Conservation (phyloP, 495 filamentous ascomycete species). For the Neurospora sp. region DNA sequence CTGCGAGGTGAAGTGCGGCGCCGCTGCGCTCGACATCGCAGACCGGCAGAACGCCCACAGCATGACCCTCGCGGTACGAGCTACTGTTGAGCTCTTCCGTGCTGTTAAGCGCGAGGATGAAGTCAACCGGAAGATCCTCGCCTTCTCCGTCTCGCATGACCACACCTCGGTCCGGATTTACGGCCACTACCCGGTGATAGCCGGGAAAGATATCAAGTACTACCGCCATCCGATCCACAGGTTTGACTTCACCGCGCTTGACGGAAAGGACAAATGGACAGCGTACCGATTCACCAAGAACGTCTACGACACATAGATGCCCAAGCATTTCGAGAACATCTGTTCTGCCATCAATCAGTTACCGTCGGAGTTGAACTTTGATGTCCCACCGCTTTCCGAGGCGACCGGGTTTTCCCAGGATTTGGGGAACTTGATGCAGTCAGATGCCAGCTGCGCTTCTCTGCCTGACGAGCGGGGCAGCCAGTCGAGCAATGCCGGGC, state of each 20-base stretch:
- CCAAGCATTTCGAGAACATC: conserved; percentile 27
- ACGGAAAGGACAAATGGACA: conserved; percentile 11
- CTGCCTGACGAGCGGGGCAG: no score
- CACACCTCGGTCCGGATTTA: no score
- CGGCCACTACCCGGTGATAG: conserved; percentile 18
- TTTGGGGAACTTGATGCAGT: background rate
- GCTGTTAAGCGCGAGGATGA: conserved; percentile 1
- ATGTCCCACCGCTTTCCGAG: background rate
- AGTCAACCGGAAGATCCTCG: no score
- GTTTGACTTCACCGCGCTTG: background rate
- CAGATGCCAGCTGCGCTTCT: no score
- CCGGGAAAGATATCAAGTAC: conserved; percentile 1
- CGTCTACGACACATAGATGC: conserved; percentile 34
- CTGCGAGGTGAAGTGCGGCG: conserved; percentile 21
- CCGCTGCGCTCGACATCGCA: conserved; percentile 16
- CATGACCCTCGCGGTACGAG: conserved; percentile 29
- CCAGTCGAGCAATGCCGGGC: no score
- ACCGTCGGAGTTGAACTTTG: conserved; percentile 18
- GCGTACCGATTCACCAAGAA: conserved; percentile 21
- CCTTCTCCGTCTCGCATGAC: no score
- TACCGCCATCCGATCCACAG: conserved; percentile 6
- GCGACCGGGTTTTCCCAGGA: background rate
- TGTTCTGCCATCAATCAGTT: conserved; percentile 32
- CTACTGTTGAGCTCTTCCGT: conserved; percentile 24
- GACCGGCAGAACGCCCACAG: conserved; percentile 19